Base-by-base conservation (phyloP, 1,284 basidiomycete genomes). In the Leccinum huronense region DNA sequence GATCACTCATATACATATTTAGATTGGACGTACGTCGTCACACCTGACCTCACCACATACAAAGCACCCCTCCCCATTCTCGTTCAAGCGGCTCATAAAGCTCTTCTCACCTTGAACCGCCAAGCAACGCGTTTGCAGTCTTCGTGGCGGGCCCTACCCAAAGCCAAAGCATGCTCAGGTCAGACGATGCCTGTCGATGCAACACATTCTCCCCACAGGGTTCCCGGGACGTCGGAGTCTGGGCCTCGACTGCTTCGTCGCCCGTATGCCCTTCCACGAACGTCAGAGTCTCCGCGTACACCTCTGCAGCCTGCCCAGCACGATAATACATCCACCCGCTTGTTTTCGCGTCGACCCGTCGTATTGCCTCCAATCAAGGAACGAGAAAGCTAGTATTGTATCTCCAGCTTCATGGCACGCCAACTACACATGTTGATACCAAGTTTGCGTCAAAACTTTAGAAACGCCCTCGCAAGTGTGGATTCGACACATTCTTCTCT, bases 1-100 rank as follows among this genome's bases (percentile, higher is more conserved):
- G 16, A n/a, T 13, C 27, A 10, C 61, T 72, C 7, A 73, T 51
- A 8, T 0, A 1, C n/a, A 4, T 13, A 16, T 27, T 19, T 19
- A 77, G 75, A 57, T 38, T 77, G 73, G 73, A 68, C 73, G 30
- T 77, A 75, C 56, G 59, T 77, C 11, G 63, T 75, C n/a, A 34
- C 64, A 19, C 75, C 75, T 13, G 23, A 62, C 42, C 63, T 75
- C 16, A 31, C 64, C 57, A 57, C 69, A 3, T 76, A 76, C 57
- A 75, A 51, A 54, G 67, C 61, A 45, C 70, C 75, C 7, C 62
- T 75, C 1, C 66, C 69, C 1, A 66, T 63, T n/a, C 63, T 76
- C 42, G 53, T 77, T 19, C 63, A 60, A 14, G 40, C 42, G 8
- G 63, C 76, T 14, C 73, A 74, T 38, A 65, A 53, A 27, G 74